Evolutionary conservation across 129 eudicot genomes (phyloP).

Genomic region (Artemisia argyi): DNA sequence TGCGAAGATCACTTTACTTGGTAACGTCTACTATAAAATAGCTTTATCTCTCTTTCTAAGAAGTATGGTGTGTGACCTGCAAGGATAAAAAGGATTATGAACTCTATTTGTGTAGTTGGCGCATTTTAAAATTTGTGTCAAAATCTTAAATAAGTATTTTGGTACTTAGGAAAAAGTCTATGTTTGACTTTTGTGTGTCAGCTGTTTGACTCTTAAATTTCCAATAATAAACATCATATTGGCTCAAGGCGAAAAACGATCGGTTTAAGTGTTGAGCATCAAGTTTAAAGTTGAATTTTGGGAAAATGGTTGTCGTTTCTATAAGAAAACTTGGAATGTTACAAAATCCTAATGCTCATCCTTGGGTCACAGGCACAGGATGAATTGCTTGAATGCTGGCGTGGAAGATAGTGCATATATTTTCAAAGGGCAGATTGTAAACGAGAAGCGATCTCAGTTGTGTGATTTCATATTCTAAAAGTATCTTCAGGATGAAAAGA

Average conservation of each 20-base stretch:
- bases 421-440: slow-evolving; percentile 29
- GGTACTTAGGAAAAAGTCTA: too few species aligned
- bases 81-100: too few species aligned
- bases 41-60: too few species aligned
- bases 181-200: too few species aligned
- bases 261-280: background rate
- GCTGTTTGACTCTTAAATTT: too few species aligned
- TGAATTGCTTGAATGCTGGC: slow-evolving; percentile 74
- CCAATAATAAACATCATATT: too few species aligned
- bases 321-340: background rate
- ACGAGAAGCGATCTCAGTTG: slow-evolving; percentile 40
- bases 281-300: background rate
- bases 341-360: background rate
- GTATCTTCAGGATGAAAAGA: background rate
- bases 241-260: too few species aligned
- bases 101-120: too few species aligned
- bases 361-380: slow-evolving; percentile 68
- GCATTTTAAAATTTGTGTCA: too few species aligned
- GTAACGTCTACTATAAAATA: slow-evolving; percentile 29
- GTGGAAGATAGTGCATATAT: slow-evolving; percentile 76
- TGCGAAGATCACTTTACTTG: slow-evolving; percentile 97
- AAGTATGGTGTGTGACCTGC: too few species aligned
- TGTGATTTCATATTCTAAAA: slow-evolving; percentile 79
- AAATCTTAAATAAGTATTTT: too few species aligned
- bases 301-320: background rate